Conservation (phyloP, 306 rosid genomes). For the Gastrolobium bilobum region DNA sequence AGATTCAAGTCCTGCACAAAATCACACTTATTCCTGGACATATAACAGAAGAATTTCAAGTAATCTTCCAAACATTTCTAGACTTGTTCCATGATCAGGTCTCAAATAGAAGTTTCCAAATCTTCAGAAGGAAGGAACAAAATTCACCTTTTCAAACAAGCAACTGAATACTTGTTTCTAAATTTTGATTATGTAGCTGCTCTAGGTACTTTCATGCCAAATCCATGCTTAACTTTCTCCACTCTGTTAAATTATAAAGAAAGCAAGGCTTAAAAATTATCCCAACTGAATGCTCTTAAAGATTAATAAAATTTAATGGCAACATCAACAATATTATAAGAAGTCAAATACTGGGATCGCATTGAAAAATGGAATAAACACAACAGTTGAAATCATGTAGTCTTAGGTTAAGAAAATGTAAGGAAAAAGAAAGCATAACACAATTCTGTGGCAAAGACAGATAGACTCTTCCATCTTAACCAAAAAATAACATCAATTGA, state of each 20-base stretch:
- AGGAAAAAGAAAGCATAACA: background rate
- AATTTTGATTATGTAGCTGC: constrained; percentile 56
- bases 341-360: background rate
- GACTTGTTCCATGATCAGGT: constrained; percentile 18
- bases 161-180: constrained; percentile 10
- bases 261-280: constrained; percentile 19
- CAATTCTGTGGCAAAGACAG: background rate
- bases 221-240: constrained; percentile 88
- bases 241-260: constrained; percentile 65
- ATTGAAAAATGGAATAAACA: background rate
- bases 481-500: background rate
- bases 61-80: constrained; percentile 37
- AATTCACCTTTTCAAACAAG: constrained; percentile 36
- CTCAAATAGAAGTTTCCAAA: constrained; percentile 21
- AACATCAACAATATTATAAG: background rate
- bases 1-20: constrained; percentile 42
- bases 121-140: constrained; percentile 42
- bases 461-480: background rate
- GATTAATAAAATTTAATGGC: constrained; percentile 25
- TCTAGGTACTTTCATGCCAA: constrained; percentile 90
- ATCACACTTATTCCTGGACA: constrained; percentile 8
- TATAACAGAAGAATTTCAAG: constrained; percentile 19
- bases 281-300: constrained; percentile 9
- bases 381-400: background rate
- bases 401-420: background rate